Evolutionary conservation across 148 eudicot genomes (phyloP), one percentile per base, ranked within the genome.

Genomic region (Talinum fruticosum): DNA sequence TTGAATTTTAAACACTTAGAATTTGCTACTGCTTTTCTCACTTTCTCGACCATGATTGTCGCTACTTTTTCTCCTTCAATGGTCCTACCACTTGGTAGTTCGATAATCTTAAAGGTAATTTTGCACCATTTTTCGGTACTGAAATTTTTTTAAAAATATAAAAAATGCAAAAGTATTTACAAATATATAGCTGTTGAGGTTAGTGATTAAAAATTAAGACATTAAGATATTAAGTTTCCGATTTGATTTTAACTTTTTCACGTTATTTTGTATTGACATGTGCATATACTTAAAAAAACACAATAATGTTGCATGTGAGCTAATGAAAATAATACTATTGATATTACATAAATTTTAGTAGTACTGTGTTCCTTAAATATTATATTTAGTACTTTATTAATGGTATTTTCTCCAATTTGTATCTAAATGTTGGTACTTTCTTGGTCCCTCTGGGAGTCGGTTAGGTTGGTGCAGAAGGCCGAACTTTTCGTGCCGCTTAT

Each of bases 11-110:
- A 81, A 76, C 69, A 41, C 72, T 62, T 76, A 41, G 13, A 71
- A 61, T 34, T 44, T 4, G 78, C 71, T 72, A 29, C 59, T 8
- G 29, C 71, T 34, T 36, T 10, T 77, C 10, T 57, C 47, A 30
- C 66, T 15, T 54, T 49, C 13, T 69, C 23, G 75, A 78, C 71
- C 62, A 38, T 45, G 67, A 66, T 67, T 45, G 34, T 76, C 69
- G 77, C 45, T 33, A 30, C 71, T 75, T 75, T 23, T 30, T 67
- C 26, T 57, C 26, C 61, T 72, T 65, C 26, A 14, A 35, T 70
- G 79, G 84, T 32, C 84, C 84, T 49, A 77, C 77, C 47, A 30
- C n/a, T n/a, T 28, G 72, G 36, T 72, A 49, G 49, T 57, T 81
- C n/a, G 12, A 54, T 38, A 34, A 41, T 76, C 68, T 36, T 69